Evolutionary conservation across 2,329 filamentous ascomycete species (phyloP).

Genomic region (Cladosporium sp.): DNA sequence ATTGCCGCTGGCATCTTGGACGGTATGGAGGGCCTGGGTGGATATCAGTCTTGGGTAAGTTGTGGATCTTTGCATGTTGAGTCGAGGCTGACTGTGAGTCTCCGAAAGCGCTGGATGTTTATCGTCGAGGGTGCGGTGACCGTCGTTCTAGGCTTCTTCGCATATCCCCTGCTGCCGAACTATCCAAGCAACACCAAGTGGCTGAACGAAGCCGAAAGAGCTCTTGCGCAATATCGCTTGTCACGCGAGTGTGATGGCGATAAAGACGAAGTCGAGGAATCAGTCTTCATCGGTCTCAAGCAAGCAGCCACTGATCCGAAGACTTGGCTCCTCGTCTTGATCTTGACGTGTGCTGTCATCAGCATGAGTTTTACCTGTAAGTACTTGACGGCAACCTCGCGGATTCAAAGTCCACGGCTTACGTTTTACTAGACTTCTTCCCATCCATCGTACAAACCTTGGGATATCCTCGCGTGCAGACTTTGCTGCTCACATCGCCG

Average conservation of each 20-base stretch:
- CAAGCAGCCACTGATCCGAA: slow-evolving; percentile 7
- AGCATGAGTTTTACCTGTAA: slow-evolving; percentile 7
- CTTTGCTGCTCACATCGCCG: slow-evolving; percentile 30
- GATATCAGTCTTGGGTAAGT: slow-evolving; percentile 2
- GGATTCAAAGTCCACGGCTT: not conserved
- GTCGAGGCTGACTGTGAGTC: not conserved
- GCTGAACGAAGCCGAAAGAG: slow-evolving; percentile 41
- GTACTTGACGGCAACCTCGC: not conserved
- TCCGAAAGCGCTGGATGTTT: slow-evolving; percentile 3
- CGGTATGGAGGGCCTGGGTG: slow-evolving; percentile 6
- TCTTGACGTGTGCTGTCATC: slow-evolving; percentile 3
- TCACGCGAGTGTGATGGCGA: slow-evolving; percentile 46
- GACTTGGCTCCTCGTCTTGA: slow-evolving; percentile 9
- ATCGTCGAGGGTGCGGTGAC: slow-evolving; percentile 36
- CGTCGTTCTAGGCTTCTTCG: slow-evolving; percentile 53
- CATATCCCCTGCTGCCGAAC: slow-evolving; percentile 61
- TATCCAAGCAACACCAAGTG: slow-evolving; percentile 50
- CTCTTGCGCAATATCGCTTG: not conserved
- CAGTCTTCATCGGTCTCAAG: slow-evolving; percentile 22
- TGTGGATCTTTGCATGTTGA: not conserved
- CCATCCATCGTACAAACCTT: slow-evolving; percentile 33
- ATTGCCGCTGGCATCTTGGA: slow-evolving; percentile 9
- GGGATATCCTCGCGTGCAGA: slow-evolving; percentile 33
- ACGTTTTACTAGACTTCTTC: slow-evolving; percentile 16
- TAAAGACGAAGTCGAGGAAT: slow-evolving; percentile 34